These are phyloP conservation scores for Pseudozyma thailandica DNA, from an alignment of 1,284 basidiomycete species.

Conservation along the genomic window DNA sequence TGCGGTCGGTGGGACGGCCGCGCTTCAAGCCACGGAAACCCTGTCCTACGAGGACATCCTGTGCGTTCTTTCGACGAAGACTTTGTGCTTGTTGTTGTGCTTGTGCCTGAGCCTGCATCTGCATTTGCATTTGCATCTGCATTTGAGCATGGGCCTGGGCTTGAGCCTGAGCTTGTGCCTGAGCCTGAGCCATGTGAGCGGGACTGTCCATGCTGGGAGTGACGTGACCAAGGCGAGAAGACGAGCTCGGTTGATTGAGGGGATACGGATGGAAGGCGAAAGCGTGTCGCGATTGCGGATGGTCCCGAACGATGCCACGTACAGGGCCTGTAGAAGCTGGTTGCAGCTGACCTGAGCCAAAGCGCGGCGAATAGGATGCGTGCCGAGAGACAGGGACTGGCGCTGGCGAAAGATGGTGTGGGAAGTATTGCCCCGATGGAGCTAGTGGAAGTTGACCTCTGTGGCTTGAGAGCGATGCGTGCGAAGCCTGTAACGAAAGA, in stretches of 20 bases:
- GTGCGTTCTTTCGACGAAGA: constrained; percentile 50
- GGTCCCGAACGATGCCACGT: constrained; percentile 9
- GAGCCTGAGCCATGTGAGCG: constrained; percentile 45
- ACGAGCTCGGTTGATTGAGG: not conserved
- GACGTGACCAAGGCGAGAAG: constrained; percentile 8
- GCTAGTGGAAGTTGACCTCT: not conserved
- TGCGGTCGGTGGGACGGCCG: constrained; percentile 82
- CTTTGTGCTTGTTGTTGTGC: constrained; percentile 51
- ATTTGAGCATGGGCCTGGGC: constrained; percentile 30
- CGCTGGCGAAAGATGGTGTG: constrained; percentile 4
- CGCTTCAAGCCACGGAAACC: constrained; percentile 72
- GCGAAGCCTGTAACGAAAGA: constrained; percentile 1
- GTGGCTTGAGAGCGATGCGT: not conserved
- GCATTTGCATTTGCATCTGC: constrained; percentile 46
- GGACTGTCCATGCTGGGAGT: constrained; percentile 32
- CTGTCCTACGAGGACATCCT: constrained; percentile 56
- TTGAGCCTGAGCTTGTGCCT: constrained; percentile 59
- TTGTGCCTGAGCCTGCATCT: constrained; percentile 54
- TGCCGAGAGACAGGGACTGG: constrained; percentile 2
- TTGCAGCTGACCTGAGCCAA: not conserved
- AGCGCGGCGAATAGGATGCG: not conserved
- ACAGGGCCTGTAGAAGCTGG: not conserved
- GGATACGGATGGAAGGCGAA: constrained; percentile 27
- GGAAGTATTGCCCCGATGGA: not conserved
- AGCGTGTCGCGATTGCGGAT: constrained; percentile 27